Conservation (phyloP, 1,284 basidiomycete genomes). For the Cryptococcus sp. region DNA sequence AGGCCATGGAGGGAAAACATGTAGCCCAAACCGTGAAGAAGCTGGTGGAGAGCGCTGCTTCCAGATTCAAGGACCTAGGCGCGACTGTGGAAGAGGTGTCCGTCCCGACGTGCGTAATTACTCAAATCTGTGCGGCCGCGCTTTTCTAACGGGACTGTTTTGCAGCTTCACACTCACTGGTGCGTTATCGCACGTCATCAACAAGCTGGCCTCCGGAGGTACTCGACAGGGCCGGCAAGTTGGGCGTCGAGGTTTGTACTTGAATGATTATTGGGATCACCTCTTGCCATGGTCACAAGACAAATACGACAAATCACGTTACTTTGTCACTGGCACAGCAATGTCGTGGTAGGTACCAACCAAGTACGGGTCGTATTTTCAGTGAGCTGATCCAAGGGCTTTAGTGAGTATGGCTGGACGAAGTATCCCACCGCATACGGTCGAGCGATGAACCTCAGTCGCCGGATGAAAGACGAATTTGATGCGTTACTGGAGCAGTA, state of each 20-base stretch:
- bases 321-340: slow-evolving; percentile 26
- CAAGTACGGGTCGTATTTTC: neutral
- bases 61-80: slow-evolving; percentile 51
- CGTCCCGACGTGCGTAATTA: slow-evolving; percentile 44
- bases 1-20: slow-evolving; percentile 51
- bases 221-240: slow-evolving; percentile 23
- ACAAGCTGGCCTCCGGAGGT: slow-evolving; percentile 27
- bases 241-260: slow-evolving; percentile 50
- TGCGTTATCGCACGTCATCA: slow-evolving; percentile 26
- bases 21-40: slow-evolving; percentile 27
- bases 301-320: slow-evolving; percentile 50
- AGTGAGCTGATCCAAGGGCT: neutral
- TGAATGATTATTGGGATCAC: slow-evolving; percentile 52
- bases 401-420: slow-evolving; percentile 28
- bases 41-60: slow-evolving; percentile 41
- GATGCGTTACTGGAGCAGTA: slow-evolving; percentile 49
- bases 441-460: slow-evolving; percentile 39
- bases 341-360: slow-evolving; percentile 19
- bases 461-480: slow-evolving; percentile 55
- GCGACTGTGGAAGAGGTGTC: slow-evolving; percentile 55
- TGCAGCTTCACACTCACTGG: slow-evolving; percentile 4
- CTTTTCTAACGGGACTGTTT: neutral
- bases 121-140: slow-evolving; percentile 19
- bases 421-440: slow-evolving; percentile 30
- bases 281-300: slow-evolving; percentile 55